Evolutionary conservation across 139 green algal species (phyloP), one percentile per base, ranked within the genome.

Genomic region (Trebouxia sp.): DNA sequence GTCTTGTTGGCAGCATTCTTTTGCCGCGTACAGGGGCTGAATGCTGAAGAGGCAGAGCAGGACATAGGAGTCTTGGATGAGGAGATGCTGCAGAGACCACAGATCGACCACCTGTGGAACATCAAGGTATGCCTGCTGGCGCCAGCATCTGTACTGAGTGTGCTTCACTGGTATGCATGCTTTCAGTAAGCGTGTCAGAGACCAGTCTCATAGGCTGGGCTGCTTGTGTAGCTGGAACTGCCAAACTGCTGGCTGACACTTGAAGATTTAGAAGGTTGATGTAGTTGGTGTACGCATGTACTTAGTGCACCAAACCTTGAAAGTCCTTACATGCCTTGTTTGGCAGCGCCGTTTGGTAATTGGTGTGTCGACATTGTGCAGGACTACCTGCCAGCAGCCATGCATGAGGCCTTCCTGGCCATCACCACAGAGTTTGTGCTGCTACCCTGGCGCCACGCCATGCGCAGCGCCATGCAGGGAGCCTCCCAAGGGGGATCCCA

Each of bases 401-500:
- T 95, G 62, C 88, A 94, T 48, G 82, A 91, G 80, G 74, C 88
- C 55, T 90, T 96, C 76, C 45, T 90, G 39, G 65, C 92, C 5
- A 72, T 92, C 32, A 86, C 96, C 26, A 90, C 83, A 12, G 94
- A 98, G 88, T 97, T 95, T 84, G 82, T 98, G 56, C 94, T 93
- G 86, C 82, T 92, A 72, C 95, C 95, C 1, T 98, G 94, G 94
- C 87, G 89, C 65, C 84, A 91, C 43, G 89, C 89, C 32, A 53
- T 84, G 76, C 82, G 51, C 1, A 58, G 51, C 5, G 45, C 38
- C 5, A 9, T 77, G 65, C 58, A 76, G 48, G 65, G 62, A 39
- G 62, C 75, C n/a, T 81, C 47, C 0, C 85, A 86, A 66, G 83
- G 78, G 0, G 85, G 83, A 55, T 85, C 80, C 5, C 87, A 89